Evolutionary conservation across 257 asterid genomes (phyloP).

Genomic region (Haberlea rhodopensis): DNA sequence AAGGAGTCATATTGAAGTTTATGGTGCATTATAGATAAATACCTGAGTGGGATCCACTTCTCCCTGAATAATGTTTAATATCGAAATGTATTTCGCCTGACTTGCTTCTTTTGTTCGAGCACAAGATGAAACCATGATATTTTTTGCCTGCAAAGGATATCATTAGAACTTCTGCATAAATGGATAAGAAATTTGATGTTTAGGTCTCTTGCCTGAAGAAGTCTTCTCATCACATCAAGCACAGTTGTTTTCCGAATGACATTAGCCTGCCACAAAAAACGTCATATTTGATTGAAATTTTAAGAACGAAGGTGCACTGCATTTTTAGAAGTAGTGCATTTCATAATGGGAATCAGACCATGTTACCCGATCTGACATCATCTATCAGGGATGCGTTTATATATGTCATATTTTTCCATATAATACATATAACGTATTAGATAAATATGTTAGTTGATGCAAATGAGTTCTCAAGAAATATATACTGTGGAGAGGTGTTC

Average conservation of each 20-base stretch:
- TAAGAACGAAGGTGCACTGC: constrained; percentile 12
- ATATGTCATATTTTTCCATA: neutral
- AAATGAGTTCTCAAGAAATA: neutral
- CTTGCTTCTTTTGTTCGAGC: constrained; percentile 96
- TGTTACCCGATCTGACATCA: neutral
- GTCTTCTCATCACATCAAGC: constrained; percentile 98
- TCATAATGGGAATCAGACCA: neutral
- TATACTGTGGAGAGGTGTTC: neutral
- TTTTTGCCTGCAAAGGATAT: constrained; percentile 71
- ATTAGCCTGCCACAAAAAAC: constrained; percentile 68
- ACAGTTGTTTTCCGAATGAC: constrained; percentile 96
- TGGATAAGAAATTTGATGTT: constrained; percentile 22
- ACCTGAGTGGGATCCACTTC: constrained; percentile 99
- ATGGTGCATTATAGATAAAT: constrained; percentile 27
- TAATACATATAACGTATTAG: neutral
- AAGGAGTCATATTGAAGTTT: neutral
- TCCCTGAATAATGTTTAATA: constrained; percentile 94
- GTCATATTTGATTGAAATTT: constrained; percentile 23
- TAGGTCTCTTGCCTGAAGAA: constrained; percentile 75
- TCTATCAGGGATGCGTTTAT: neutral
- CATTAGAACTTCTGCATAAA: constrained; percentile 21
- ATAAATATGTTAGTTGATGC: neutral
- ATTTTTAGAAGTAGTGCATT: constrained; percentile 3
- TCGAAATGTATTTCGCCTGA: constrained; percentile 94
- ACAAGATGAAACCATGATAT: constrained; percentile 93